Base-by-base conservation (phyloP, 1,284 basidiomycete genomes). In the Cryptococcus jaspeensis region DNA sequence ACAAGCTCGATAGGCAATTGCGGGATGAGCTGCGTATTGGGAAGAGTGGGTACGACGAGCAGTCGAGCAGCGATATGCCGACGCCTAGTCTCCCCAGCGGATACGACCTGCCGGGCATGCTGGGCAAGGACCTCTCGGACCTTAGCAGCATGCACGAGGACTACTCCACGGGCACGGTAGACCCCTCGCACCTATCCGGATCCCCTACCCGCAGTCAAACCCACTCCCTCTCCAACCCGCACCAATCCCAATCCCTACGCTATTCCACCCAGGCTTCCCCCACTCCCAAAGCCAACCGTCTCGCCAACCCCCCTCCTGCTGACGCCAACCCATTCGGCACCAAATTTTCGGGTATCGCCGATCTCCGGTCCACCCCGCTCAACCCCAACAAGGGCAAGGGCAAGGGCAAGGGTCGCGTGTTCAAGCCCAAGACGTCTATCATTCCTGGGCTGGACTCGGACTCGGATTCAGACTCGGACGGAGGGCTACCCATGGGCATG, bases 301-400 rank as follows among this genome's bases (percentile, higher is more conserved):
- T 50, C 20, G 53, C 42, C 8, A 76, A 81, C 18, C 47, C 47
- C 16, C 47, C 47, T 37, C 25, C 47, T 20, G 32, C 47, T 12
- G 20, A 22, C 8, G n/a, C 47, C 47, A 87, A 88, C 59, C 85
- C 86, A 1, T 87, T 88, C 68, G 79, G 87, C 5, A 39, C 50
- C 13, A 75, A 84, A 32, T 90, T 88, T 87, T 84, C 83, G 65
- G 88, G 88, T 16, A 79, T 91, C 39, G 84, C 89, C 35, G 87
- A 92, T 72, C 80, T 92, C 37, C 79, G 84, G 47, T 82, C 86
- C 56, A 84, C 85, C 11, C 81, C 83, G 16, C 71, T 83, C 36
- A 73, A 58, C 69, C 73, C 46, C 74, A 32, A 32, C 28, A 32
- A 9, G 28, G 28, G 28, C 9, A 84, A 59, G 80, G 81, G 68